Conservation (phyloP, 2,329 filamentous ascomycete species). For the Xylogone sp. region DNA sequence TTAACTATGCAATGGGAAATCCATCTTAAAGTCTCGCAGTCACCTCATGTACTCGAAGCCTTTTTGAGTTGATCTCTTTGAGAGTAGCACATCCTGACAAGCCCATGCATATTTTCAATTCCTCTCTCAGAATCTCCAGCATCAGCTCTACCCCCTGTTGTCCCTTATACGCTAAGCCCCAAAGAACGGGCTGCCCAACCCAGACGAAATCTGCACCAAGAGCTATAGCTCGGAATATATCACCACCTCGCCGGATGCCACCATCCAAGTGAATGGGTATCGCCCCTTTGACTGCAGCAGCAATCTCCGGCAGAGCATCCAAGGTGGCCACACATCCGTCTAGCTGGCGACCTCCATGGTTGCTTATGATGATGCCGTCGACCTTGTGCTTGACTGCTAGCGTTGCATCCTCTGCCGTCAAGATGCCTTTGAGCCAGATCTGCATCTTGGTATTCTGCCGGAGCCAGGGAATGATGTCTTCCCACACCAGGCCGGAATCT, state of each 20-base stretch:
- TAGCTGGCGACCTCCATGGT: slow-evolving; percentile 54
- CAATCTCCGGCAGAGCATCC: slow-evolving; percentile 29
- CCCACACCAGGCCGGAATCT: slow-evolving; percentile 33
- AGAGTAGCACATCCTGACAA: slow-evolving; percentile 4
- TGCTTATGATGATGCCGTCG: slow-evolving; percentile 57
- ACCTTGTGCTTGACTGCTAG: slow-evolving; percentile 53
- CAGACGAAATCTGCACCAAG: slow-evolving; percentile 60
- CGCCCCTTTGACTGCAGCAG: slow-evolving; percentile 22
- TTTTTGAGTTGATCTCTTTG: neutral
- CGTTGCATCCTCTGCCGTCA: slow-evolving; percentile 56
- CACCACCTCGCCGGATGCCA: slow-evolving; percentile 51
- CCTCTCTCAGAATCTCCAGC: slow-evolving; percentile 34
- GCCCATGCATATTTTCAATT: slow-evolving; percentile 15
- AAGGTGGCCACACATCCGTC: slow-evolving; percentile 41
- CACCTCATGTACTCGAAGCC: neutral
- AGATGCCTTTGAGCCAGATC: slow-evolving; percentile 44
- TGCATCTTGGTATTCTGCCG: slow-evolving; percentile 43
- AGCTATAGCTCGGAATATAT: slow-evolving; percentile 59
- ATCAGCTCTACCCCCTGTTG: slow-evolving; percentile 57
- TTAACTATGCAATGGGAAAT: neutral
- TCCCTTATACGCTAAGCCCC: slow-evolving; percentile 56
- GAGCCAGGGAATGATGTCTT: slow-evolving; percentile 46
- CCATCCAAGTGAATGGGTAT: slow-evolving; percentile 46
- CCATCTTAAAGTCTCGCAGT: neutral
- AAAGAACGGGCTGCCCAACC: slow-evolving; percentile 56